Conservation (phyloP, 2,329 filamentous ascomycete species). For the Cladobotryum protrusum region DNA sequence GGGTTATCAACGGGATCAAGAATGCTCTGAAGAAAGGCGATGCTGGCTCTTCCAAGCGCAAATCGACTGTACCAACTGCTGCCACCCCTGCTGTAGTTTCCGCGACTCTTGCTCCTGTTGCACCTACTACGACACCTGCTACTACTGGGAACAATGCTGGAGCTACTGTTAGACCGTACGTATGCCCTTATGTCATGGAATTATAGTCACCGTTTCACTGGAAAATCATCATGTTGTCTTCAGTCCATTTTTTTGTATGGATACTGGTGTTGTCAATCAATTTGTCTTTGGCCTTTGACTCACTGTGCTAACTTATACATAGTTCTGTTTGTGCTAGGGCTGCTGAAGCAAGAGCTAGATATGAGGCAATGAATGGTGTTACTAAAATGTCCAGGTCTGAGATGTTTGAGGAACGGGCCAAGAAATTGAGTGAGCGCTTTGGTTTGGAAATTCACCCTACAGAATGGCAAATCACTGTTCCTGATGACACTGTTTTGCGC, state of each 20-base stretch:
- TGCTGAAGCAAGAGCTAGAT: constrained; percentile 21
- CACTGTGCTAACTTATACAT: constrained; percentile 2
- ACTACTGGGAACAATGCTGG: background rate
- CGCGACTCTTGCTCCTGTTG: constrained; percentile 6
- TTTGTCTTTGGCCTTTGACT: background rate
- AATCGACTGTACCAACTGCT: background rate
- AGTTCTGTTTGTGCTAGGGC: constrained; percentile 5
- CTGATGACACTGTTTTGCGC: constrained; percentile 51
- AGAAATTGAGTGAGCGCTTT: constrained; percentile 49
- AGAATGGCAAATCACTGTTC: constrained; percentile 44
- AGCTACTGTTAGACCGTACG: constrained; percentile 5
- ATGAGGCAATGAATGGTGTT: constrained; percentile 27
- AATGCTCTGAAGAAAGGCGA: constrained; percentile 44
- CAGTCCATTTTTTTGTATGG: background rate
- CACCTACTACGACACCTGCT: background rate
- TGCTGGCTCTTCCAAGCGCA: constrained; percentile 21
- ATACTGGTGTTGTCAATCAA: background rate
- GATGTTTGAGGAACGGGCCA: constrained; percentile 50
- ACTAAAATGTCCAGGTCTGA: constrained; percentile 42
- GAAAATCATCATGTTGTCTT: background rate
- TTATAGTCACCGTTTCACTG: too few species aligned
- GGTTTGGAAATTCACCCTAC: constrained; percentile 50
- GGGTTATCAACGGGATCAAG: constrained; percentile 43
- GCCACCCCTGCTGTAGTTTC: background rate
- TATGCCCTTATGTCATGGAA: background rate